Evolutionary conservation across 257 asterid genomes (phyloP).

Genomic region (Osmanthus fragrans): DNA sequence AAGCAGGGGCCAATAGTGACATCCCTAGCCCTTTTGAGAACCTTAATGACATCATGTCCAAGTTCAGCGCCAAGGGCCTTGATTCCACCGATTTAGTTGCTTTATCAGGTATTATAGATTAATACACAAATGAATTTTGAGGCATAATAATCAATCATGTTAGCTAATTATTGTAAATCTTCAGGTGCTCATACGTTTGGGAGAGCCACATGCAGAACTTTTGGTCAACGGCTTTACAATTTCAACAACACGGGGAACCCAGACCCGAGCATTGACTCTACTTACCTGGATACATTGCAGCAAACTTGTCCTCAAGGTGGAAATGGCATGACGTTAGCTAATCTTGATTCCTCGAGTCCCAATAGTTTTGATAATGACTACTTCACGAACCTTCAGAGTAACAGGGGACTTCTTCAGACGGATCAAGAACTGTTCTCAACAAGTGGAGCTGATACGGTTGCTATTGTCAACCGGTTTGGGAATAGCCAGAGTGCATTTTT

Average conservation of each 20-base stretch:
- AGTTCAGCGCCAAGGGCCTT: slow-evolving; percentile 25
- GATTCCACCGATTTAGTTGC: slow-evolving; percentile 40
- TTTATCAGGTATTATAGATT: slow-evolving; percentile 29
- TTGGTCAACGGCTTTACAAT: slow-evolving; percentile 24
- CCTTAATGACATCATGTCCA: slow-evolving; percentile 12
- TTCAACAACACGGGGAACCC: slow-evolving; percentile 14
- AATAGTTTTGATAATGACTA: slow-evolving; percentile 24
- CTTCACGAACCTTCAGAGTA: slow-evolving; percentile 23
- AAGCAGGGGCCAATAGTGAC: slow-evolving; percentile 16
- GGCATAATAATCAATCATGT: not conserved
- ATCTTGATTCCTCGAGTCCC: slow-evolving; percentile 27
- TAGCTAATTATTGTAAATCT: not conserved
- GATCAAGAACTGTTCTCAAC: slow-evolving; percentile 36
- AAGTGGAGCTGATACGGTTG: slow-evolving; percentile 16
- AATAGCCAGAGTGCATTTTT: slow-evolving; percentile 19
- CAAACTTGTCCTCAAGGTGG: slow-evolving; percentile 30
- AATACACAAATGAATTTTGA: not conserved
- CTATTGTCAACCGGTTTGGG: slow-evolving; percentile 14
- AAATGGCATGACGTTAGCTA: not conserved
- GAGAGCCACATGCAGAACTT: slow-evolving; percentile 18
- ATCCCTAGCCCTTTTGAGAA: slow-evolving; percentile 29
- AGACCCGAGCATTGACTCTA: slow-evolving; percentile 13
- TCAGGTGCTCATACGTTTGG: slow-evolving; percentile 41
- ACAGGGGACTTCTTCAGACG: slow-evolving; percentile 26
- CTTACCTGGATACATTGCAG: slow-evolving; percentile 11